Evolutionary conservation across 139 green algal species (phyloP).

Genomic region (Choricystis sp.): DNA sequence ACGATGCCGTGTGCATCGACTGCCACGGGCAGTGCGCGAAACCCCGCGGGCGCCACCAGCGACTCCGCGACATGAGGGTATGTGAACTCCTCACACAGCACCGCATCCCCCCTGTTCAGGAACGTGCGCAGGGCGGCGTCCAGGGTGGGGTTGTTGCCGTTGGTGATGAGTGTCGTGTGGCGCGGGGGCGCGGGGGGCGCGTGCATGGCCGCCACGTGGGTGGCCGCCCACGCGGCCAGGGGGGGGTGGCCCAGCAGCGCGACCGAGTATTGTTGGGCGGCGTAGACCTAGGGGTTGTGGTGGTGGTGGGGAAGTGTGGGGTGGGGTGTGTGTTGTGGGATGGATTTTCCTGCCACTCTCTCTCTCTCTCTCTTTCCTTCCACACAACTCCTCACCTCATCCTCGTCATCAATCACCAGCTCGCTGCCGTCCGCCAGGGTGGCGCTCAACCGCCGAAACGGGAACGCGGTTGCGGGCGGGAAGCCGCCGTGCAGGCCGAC

Average conservation of each 20-base stretch:
- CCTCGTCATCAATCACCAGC: slow-evolving; percentile 15
- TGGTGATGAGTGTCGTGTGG: slow-evolving; percentile 16
- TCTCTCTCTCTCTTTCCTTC: no score
- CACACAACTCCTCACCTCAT: slow-evolving; percentile 3
- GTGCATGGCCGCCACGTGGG: slow-evolving; percentile 6
- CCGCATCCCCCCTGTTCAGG: slow-evolving; percentile 17
- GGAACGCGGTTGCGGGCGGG: slow-evolving; percentile 17
- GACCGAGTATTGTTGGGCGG: slow-evolving; percentile 30
- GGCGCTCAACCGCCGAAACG: slow-evolving; percentile 13
- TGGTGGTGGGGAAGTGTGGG: not conserved
- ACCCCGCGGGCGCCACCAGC: slow-evolving; percentile 25
- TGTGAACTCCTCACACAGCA: slow-evolving; percentile 37
- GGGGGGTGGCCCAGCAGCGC: slow-evolving; percentile 1
- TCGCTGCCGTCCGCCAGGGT: slow-evolving; percentile 12
- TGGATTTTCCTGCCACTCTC: no score
- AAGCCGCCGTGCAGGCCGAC: slow-evolving; percentile 32
- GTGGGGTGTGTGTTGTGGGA: not conserved
- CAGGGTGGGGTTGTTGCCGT: slow-evolving; percentile 15
- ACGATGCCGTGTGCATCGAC: slow-evolving; percentile 26
- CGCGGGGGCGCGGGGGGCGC: slow-evolving; percentile 2
- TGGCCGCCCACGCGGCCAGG: slow-evolving; percentile 7
- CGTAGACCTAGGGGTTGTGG: slow-evolving; percentile 6
- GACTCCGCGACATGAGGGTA: slow-evolving; percentile 38
- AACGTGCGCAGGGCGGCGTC: slow-evolving; percentile 12
- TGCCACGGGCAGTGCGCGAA: slow-evolving; percentile 12